Conservation (phyloP, 2,329 filamentous ascomycete genomes). For the Venturia carpophila region DNA sequence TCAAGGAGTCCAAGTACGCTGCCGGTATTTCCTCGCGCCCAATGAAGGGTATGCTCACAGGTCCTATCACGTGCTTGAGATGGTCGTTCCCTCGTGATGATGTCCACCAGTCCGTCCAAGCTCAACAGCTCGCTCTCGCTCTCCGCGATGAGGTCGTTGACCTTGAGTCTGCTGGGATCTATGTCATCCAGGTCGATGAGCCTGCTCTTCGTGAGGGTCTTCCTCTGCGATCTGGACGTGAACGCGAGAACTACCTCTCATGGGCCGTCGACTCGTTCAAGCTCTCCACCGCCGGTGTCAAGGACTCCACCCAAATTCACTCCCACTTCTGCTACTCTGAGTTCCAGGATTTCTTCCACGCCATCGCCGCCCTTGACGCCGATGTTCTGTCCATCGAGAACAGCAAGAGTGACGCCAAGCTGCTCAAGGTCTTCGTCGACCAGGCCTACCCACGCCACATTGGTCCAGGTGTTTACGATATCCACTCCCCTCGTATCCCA, state of each 20-base stretch:
- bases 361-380: conserved; percentile 93
- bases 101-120: conserved; percentile 97
- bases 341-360: conserved; percentile 99
- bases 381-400: conserved; percentile 99
- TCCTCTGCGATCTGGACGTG: conserved; percentile 83
- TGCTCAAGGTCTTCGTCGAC: conserved; percentile 96
- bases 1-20: conserved; percentile 99
- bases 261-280: conserved; percentile 99
- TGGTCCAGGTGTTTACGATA: conserved; percentile 98
- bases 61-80: conserved; percentile 94
- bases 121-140: conserved; percentile 95
- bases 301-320: conserved; percentile 98
- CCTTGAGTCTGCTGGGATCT: conserved; percentile 92
- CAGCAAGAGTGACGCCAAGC: conserved; percentile 99
- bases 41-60: conserved; percentile 99
- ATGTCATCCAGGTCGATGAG: conserved; percentile 98
- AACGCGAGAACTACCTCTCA: conserved; percentile 91
- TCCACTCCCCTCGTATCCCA: conserved; percentile 97
- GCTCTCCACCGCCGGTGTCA: conserved; percentile 84
- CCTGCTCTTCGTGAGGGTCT: conserved; percentile 99
- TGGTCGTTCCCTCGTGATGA: conserved; percentile 99
- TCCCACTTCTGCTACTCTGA: conserved; percentile 99
- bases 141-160: conserved; percentile 98
- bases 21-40: conserved; percentile 94
- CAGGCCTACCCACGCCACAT: conserved; percentile 97